Conservation (phyloP, 176 grass and related monocot genomes). For the Musa acuminata region DNA sequence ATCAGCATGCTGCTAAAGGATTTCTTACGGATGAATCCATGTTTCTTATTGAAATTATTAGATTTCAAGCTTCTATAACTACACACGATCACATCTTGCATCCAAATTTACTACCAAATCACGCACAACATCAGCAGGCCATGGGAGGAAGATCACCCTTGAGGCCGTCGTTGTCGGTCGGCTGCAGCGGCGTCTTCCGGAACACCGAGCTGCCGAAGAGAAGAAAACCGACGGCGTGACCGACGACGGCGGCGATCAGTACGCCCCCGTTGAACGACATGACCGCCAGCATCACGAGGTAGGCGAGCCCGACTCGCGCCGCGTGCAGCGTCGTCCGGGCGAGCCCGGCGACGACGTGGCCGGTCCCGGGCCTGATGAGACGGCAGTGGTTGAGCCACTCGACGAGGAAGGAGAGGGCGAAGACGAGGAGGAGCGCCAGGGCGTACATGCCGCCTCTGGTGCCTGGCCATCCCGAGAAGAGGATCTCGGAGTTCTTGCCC, state of each 20-base stretch:
- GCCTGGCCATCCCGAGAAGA: conserved; percentile 59
- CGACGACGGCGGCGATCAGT: conserved; percentile 42
- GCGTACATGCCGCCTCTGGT: conserved; percentile 49
- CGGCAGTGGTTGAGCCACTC: conserved; percentile 40
- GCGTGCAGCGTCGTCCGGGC: conserved; percentile 32
- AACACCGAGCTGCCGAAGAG: conserved; percentile 12
- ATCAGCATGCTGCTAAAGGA: no score
- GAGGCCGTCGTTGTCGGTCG: background rate
- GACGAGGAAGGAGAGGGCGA: conserved; percentile 33
- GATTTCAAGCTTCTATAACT: no score
- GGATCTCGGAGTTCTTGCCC: conserved; percentile 64
- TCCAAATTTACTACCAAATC: background rate
- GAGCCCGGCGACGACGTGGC: conserved; percentile 13
- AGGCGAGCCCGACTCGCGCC: conserved; percentile 34
- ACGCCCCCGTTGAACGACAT: conserved; percentile 91
- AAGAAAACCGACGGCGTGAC: conserved; percentile 47
- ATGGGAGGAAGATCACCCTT: background rate
- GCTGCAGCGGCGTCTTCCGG: background rate
- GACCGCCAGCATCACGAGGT: conserved; percentile 86
- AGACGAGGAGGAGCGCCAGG: conserved; percentile 43
- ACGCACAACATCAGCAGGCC: background rate
- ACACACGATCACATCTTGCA: background rate
- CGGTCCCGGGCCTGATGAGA: background rate
- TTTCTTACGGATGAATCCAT: no score
- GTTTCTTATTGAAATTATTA: no score